Conservation (phyloP, 2,329 filamentous ascomycete genomes). For the Bretziella fagacearum region DNA sequence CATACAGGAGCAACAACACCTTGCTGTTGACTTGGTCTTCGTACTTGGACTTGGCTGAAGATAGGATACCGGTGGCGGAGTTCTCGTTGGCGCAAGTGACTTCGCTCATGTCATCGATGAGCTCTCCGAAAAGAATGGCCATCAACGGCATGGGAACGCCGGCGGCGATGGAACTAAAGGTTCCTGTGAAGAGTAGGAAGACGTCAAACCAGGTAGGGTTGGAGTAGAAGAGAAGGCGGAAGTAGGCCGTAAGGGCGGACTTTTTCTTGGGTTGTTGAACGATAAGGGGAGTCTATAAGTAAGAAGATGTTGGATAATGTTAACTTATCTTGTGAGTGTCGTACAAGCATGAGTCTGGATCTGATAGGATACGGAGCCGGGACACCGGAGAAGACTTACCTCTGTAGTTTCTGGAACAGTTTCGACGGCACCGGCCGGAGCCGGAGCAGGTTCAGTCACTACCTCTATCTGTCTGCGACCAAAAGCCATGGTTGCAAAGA, state of each 20-base stretch:
- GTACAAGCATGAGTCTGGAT: not conserved
- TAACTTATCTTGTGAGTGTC: not conserved
- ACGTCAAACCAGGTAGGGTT: constrained; percentile 28
- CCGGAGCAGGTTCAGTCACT: not conserved
- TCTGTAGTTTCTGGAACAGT: not conserved
- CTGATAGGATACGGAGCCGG: not conserved
- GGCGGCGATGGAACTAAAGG: constrained; percentile 34
- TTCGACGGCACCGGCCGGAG: not conserved
- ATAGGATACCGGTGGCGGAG: constrained; percentile 3
- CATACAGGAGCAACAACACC: constrained; percentile 44
- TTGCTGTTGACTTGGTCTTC: constrained; percentile 35
- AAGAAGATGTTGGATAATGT: not conserved
- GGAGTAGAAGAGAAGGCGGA: constrained; percentile 30
- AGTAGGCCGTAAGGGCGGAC: constrained; percentile 23
- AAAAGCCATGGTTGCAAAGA: not conserved
- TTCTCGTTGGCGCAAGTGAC: constrained; percentile 31
- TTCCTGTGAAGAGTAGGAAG: constrained; percentile 26
- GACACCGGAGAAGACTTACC: constrained; percentile 1
- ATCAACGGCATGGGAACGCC: constrained; percentile 47
- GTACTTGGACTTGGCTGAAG: constrained; percentile 19
- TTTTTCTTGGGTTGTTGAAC: constrained; percentile 1
- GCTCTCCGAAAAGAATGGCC: constrained; percentile 45
- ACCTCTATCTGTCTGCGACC: not conserved
- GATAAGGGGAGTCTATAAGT: not conserved
- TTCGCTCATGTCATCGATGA: constrained; percentile 43